These are phyloP conservation scores for Pestalotiopsis sp. DNA, from an alignment of 2,329 filamentous ascomycete species.

Conservation along the genomic window DNA sequence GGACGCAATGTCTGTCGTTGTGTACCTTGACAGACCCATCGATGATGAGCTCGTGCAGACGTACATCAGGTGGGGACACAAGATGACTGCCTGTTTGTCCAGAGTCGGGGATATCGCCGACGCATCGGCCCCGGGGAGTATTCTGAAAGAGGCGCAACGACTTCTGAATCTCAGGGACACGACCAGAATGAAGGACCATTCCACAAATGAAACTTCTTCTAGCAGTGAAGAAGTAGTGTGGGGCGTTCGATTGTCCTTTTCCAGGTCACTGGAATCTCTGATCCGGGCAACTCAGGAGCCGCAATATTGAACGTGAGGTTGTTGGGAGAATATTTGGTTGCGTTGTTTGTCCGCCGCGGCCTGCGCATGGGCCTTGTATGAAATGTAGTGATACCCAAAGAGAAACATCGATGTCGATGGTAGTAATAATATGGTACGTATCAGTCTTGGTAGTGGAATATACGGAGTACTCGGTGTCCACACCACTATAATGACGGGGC, in stretches of 20 bases:
- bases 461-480: too few species aligned
- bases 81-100: conserved; percentile 2
- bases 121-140: background rate
- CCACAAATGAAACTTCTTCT: background rate
- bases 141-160: background rate
- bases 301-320: background rate
- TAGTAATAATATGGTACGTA: background rate
- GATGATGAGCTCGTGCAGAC: conserved; percentile 8
- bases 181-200: background rate
- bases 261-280: background rate
- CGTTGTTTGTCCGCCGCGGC: background rate
- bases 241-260: background rate
- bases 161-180: background rate
- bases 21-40: conserved; percentile 1
- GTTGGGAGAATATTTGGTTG: background rate
- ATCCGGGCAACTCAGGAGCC: background rate
- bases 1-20: background rate
- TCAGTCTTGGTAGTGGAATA: too few species aligned
- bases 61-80: background rate
- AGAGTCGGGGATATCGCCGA: conserved; percentile 14
- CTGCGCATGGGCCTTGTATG: background rate
- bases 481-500: background rate
- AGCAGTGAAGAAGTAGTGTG: background rate
- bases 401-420: background rate
- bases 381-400: background rate